These are phyloP conservation scores for Trifolium dubium DNA, from an alignment of 306 rosid species.

Conservation along the genomic window DNA sequence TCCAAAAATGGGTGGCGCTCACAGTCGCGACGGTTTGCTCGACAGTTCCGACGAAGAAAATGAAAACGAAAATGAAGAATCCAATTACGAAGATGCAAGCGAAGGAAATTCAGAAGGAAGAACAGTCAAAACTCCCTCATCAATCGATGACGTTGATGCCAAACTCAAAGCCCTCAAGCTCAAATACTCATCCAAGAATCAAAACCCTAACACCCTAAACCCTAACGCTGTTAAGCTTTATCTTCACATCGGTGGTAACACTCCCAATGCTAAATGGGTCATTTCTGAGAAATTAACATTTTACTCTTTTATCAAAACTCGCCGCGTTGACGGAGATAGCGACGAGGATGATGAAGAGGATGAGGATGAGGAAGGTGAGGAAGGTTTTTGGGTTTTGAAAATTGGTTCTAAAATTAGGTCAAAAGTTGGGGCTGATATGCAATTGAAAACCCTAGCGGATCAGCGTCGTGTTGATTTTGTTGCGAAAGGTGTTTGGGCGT, in stretches of 20 bases:
- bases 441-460: conserved; percentile 65
- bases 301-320: conserved; percentile 60
- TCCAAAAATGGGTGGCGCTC: conserved; percentile 66
- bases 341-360: conserved; percentile 42
- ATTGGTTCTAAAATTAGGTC: conserved; percentile 67
- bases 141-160: conserved; percentile 79
- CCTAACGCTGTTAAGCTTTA: conserved; percentile 82
- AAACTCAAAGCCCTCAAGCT: conserved; percentile 83
- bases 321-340: conserved; percentile 34
- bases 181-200: conserved; percentile 60
- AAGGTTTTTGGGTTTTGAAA: conserved; percentile 70
- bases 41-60: conserved; percentile 63
- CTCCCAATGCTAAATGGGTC: conserved; percentile 91
- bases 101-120: conserved; percentile 61
- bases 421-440: conserved; percentile 62
- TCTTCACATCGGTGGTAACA: conserved; percentile 74
- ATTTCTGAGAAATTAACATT: conserved; percentile 70
- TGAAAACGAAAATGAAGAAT: conserved; percentile 45
- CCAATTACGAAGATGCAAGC: conserved; percentile 57
- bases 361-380: conserved; percentile 37
- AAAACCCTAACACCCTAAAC: conserved; percentile 21
- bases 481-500: conserved; percentile 89
- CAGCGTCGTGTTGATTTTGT: conserved; percentile 89
- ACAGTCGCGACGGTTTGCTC: conserved; percentile 66
- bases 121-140: conserved; percentile 58